Evolutionary conservation across 176 grass and related monocot species (phyloP).

Genomic region (Tillandsia leiboldiana): DNA sequence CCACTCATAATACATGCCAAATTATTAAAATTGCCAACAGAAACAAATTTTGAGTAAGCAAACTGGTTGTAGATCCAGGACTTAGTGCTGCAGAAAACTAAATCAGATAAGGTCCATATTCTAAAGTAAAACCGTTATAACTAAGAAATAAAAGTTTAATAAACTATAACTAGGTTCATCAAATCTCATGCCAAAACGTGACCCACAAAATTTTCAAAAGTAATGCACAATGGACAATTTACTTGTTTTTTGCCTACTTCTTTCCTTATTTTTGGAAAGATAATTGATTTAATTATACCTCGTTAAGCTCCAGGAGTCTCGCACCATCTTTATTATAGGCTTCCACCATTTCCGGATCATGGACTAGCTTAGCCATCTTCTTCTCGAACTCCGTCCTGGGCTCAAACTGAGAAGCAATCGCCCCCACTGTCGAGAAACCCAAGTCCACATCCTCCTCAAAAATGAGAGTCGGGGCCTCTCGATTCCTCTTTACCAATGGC

Average conservation of each 20-base stretch:
- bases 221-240: no score
- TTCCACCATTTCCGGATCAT: conserved; percentile 41
- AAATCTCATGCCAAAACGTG: no score
- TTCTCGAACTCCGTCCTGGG: conserved; percentile 72
- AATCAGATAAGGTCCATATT: no score
- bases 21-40: no score
- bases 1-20: no score
- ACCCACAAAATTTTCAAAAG: no score
- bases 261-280: no score
- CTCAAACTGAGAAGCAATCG: conserved; percentile 74
- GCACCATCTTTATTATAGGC: conserved; percentile 82
- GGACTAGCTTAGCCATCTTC: conserved; percentile 48
- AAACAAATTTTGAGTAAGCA: no score
- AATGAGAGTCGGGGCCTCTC: conserved; percentile 60
- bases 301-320: conserved; percentile 86
- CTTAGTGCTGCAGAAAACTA: no score
- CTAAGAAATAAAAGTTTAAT: background rate
- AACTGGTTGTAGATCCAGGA: no score
- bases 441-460: conserved; percentile 74
- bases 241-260: no score
- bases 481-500: conserved; percentile 42
- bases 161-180: background rate
- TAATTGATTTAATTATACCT: conserved; percentile 30
- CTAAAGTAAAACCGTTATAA: background rate
- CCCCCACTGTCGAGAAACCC: conserved; percentile 49